Evolutionary conservation across 148 eudicot species (phyloP).

Genomic region (Vaccinium corymbosum): DNA sequence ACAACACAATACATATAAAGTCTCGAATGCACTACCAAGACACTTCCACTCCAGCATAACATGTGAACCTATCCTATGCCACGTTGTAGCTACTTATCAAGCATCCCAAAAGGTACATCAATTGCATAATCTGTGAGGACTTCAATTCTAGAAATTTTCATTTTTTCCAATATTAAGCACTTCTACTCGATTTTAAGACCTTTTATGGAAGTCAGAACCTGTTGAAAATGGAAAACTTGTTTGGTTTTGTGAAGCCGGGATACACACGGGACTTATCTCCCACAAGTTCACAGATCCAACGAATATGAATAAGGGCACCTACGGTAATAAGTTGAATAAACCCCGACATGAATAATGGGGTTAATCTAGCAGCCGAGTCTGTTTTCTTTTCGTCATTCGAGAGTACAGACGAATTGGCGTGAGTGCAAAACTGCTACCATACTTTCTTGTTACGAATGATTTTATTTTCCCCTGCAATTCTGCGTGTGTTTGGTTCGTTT

Average conservation of each 20-base stretch:
- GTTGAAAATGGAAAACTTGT: not conserved
- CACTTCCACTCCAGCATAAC: not conserved
- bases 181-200: not conserved
- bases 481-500: not conserved
- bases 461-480: not conserved
- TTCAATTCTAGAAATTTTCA: not conserved
- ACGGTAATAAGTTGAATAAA: not conserved
- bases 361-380: not conserved
- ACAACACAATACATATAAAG: slow-evolving; percentile 2
- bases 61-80: not conserved
- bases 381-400: not conserved
- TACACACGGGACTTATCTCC: no score
- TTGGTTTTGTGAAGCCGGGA: not conserved
- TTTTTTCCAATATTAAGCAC: not conserved
- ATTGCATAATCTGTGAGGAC: not conserved
- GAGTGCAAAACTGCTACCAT: not conserved
- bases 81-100: not conserved
- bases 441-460: not conserved
- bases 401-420: not conserved
- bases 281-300: not conserved
- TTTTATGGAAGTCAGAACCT: not conserved
- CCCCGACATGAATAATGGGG: not conserved
- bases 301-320: not conserved
- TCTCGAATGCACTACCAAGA: not conserved
- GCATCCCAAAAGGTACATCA: not conserved